Evolutionary conservation across 345 rosid species (phyloP).

Genomic region (Pugionium cornutum): DNA sequence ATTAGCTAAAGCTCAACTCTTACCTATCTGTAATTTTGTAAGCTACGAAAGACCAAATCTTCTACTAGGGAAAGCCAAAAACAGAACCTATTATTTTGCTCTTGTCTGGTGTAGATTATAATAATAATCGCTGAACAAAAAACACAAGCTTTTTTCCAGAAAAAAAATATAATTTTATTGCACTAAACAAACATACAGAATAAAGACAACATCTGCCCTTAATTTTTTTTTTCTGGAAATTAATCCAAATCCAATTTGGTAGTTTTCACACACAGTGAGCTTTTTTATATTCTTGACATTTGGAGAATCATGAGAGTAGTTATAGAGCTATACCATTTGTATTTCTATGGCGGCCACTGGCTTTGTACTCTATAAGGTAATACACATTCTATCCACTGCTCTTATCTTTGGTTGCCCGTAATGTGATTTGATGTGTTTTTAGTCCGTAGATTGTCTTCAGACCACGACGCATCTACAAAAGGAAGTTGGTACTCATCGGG

Average conservation of each 20-base stretch:
- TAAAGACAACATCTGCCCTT: conserved; percentile 27
- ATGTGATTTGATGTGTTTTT: conserved; percentile 21
- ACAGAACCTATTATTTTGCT: conserved; percentile 9
- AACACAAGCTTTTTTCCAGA: conserved; percentile 9
- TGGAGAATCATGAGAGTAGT: conserved; percentile 21
- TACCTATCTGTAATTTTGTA: conserved; percentile 1
- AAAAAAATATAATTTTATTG: conserved; percentile 11
- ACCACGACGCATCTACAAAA: conserved; percentile 52
- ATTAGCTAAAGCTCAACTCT: conserved; percentile 27
- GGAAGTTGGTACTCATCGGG: conserved; percentile 94
- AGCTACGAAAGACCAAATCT: conserved; percentile 13
- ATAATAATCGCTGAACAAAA: background rate
- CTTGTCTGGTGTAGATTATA: conserved; percentile 12
- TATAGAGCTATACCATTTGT: conserved; percentile 34
- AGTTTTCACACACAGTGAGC: conserved; percentile 18
- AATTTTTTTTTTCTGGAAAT: conserved; percentile 1
- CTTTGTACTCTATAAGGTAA: conserved; percentile 32
- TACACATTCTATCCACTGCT: conserved; percentile 29
- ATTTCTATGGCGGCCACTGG: conserved; percentile 29
- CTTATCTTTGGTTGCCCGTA: conserved; percentile 33
- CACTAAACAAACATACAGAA: conserved; percentile 23
- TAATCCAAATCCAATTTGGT: conserved; percentile 23
- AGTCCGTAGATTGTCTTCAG: conserved; percentile 23
- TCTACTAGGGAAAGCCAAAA: conserved; percentile 3
- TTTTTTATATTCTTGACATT: conserved; percentile 30